phyloP scores from a whole-genome alignment of 305 asterid genomes.

The Fraxinus dipetala region DNA sequence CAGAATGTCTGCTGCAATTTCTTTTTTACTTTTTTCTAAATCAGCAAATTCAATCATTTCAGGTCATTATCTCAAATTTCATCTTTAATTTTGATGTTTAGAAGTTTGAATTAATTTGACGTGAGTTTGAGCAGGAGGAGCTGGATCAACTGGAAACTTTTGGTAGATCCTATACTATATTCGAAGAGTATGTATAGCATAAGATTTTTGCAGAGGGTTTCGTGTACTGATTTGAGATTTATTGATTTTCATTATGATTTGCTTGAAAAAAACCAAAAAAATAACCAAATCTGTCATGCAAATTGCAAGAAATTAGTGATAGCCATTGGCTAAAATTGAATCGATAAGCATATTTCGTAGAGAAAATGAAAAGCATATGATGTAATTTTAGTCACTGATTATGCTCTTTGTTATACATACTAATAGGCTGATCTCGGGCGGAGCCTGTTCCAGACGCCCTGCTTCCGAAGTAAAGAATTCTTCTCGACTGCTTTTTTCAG shows the following conservation, averaged over 20 bases:
- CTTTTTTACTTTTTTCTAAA: conserved; percentile 45
- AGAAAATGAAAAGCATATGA: neutral
- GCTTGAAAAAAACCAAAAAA: no score
- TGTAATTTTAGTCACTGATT: neutral
- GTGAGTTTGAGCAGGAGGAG: conserved; percentile 49
- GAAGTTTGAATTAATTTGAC: neutral
- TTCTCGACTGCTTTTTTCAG: neutral
- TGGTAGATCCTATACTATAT: conserved; percentile 64
- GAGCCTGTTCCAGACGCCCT: conserved; percentile 73
- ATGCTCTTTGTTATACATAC: neutral
- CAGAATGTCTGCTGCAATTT: conserved; percentile 65
- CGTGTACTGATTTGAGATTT: neutral
- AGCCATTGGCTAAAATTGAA: neutral
- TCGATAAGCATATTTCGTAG: no score
- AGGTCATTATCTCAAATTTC: conserved; percentile 32
- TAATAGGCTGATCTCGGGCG: conserved; percentile 49
- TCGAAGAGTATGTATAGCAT: conserved; percentile 39
- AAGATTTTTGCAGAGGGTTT: neutral
- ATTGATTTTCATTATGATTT: no score
- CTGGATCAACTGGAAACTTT: conserved; percentile 59
- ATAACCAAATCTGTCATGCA: neutral
- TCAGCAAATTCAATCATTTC: conserved; percentile 65
- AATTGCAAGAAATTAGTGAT: neutral
- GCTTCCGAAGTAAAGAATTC: conserved; percentile 60
- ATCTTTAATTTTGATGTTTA: neutral